Percentiles rank a stretch among this genome's conserved stretches.
Conservation (phyloP, 176 grass and related monocot genomes). For the Thinopyrum elongatum region DNA sequence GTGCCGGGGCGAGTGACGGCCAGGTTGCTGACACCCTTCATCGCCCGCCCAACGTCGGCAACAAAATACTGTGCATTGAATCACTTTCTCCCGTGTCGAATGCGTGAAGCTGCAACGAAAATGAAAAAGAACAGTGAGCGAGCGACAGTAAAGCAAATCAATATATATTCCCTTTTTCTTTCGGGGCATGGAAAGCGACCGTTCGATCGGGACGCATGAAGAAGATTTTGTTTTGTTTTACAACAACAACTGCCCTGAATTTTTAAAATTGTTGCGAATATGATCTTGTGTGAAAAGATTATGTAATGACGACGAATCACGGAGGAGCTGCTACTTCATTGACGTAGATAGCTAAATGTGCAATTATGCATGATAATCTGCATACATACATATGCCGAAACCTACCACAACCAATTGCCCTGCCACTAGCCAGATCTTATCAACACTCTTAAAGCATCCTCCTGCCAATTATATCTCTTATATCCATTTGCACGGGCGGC, state of each 20-base stretch:
- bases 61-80: no score
- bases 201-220: not conserved
- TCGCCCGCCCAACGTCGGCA: no score
- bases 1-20: no score
- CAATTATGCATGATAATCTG: not conserved
- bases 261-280: no score
- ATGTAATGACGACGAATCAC: not conserved
- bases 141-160: not conserved
- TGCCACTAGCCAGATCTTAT: constrained; percentile 36
- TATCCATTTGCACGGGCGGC: not conserved
- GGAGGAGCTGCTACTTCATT: not conserved
- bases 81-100: no score
- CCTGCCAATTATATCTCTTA: no score
- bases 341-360: not conserved
- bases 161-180: not conserved
- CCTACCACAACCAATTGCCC: constrained; percentile 19
- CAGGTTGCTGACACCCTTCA: no score
- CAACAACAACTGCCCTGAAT: not conserved
- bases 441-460: not conserved
- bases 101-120: no score
- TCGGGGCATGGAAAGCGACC: not conserved
- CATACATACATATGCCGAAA: constrained; percentile 23
- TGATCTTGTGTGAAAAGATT: no score
- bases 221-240: not conserved
- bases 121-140: no score